Evolutionary conservation across 768 basidiomycete genomes (phyloP).

Genomic region (Leccinum aurantiacum): DNA sequence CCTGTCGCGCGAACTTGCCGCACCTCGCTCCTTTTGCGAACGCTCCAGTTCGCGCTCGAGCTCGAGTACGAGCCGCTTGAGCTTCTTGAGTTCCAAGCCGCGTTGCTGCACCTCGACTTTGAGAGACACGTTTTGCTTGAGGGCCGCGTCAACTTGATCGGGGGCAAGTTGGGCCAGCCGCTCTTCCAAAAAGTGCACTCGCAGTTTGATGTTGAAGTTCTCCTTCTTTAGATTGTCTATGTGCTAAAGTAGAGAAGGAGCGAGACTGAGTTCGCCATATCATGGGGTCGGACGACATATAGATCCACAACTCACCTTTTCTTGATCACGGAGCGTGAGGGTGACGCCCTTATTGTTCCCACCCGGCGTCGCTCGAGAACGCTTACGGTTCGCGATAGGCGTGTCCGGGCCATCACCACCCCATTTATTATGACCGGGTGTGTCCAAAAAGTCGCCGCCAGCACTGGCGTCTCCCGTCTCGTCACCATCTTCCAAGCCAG

Average conservation of each 20-base stretch:
- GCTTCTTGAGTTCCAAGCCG: conserved; percentile 87
- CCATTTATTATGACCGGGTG: conserved; percentile 49
- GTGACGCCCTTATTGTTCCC: conserved; percentile 38
- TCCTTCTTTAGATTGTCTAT: conserved; percentile 96
- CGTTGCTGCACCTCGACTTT: conserved; percentile 91
- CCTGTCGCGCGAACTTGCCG: conserved; percentile 42
- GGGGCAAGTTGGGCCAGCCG: conserved; percentile 86
- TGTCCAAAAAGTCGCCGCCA: conserved; percentile 50
- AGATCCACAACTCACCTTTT: conserved; percentile 61
- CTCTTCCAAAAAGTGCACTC: conserved; percentile 94
- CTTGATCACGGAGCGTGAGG: conserved; percentile 91
- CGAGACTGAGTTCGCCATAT: not conserved
- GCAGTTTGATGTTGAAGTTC: conserved; percentile 94
- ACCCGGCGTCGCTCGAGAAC: conserved; percentile 30
- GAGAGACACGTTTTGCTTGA: conserved; percentile 90
- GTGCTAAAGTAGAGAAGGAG: conserved; percentile 52
- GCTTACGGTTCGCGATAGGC: conserved; percentile 50
- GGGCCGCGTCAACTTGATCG: conserved; percentile 87
- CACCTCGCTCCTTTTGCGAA: conserved; percentile 52
- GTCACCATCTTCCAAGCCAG: conserved; percentile 36
- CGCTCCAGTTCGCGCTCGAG: conserved; percentile 79
- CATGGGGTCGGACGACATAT: not conserved
- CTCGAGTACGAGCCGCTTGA: conserved; percentile 85
- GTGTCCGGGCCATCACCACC: conserved; percentile 49
- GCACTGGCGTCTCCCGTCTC: conserved; percentile 32